Evolutionary conservation across 345 rosid genomes (phyloP).

Genomic region (Arabidopsis arenosa): DNA sequence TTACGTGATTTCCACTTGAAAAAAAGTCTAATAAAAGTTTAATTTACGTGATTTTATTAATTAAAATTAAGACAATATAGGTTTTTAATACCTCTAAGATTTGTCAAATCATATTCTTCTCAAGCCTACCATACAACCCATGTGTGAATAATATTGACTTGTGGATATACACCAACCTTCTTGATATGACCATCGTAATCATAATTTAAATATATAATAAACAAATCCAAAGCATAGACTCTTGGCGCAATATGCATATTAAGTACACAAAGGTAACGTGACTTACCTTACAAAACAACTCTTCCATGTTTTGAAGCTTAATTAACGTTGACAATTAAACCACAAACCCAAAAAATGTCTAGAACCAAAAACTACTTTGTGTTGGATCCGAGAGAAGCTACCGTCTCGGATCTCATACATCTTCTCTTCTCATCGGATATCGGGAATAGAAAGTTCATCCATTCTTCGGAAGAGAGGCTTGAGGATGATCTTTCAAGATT

Average conservation of each 20-base stretch:
- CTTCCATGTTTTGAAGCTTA: conserved; percentile 23
- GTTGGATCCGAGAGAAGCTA: conserved; percentile 48
- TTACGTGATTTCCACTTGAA: not conserved
- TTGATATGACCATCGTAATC: not conserved
- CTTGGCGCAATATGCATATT: conserved; percentile 19
- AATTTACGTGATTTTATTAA: no score
- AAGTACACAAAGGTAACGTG: conserved; percentile 36
- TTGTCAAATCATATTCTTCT: not conserved
- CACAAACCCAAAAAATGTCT: conserved; percentile 16
- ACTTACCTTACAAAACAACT: conserved; percentile 35
- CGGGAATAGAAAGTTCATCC: conserved; percentile 35
- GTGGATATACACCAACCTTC: conserved; percentile 22
- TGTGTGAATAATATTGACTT: conserved; percentile 22
- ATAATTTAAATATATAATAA: conserved; percentile 4
- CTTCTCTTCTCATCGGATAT: conserved; percentile 51
- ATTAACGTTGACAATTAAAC: conserved; percentile 24
- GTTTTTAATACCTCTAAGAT: not conserved
- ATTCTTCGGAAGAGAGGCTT: conserved; percentile 36
- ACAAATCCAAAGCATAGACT: conserved; percentile 18
- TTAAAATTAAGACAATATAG: not conserved
- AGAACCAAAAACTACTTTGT: conserved; percentile 30
- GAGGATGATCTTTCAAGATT: conserved; percentile 31
- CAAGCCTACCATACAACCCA: conserved; percentile 8
- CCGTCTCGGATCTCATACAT: conserved; percentile 43
- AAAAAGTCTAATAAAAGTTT: not conserved